Evolutionary conservation across 2,329 filamentous ascomycete species (phyloP), one percentile per base, ranked within the genome.

Genomic region (Rhynchosporium graminicola): DNA sequence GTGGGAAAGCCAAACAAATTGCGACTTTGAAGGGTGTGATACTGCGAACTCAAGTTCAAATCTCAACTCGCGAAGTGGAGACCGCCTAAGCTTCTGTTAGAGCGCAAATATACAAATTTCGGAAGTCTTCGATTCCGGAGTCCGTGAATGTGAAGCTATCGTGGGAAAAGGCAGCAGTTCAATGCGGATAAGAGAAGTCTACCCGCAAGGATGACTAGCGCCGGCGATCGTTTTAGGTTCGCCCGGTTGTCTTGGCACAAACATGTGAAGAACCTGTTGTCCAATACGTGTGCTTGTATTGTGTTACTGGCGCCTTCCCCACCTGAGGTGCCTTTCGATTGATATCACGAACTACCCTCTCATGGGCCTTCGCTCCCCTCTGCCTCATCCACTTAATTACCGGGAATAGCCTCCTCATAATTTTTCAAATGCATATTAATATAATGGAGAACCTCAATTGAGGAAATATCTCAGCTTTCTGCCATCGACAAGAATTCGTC

Each of bases 251-350:
- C 52, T 56, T 56, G 52, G 54, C 38, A 57, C 9, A 40, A 45
- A 43, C 54, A 57, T 57, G 54, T 57, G 54, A 57, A 57, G 42
- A 40, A 40, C 38, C 54, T 57, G 54, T 40, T 57, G 54, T 8
- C 54, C 54, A 57, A 57, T 57, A 28, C 45, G 54, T 33, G 54
- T 12, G 5, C 51, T 15, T 9, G 8, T 40, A 42, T 57, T 57
- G 54, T 45, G 38, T 12, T 55, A 45, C 29, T 40, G n/a, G 15
- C 40, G 31, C 26, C 42, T 43, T 38, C 52, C 54, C 54, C 43
- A 40, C 29, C 43, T 6, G n/a, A 43, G 54, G 51, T 28, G n/a
- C 36, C 26, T 7, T 57, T 33, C 54, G 26, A 46, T 33, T 5
- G n/a, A 7, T n/a, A 6, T n/a, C 4, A 20, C 4, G 43, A 46